A percentile compares a stretch with the other conserved stretches of the same genome.
Evolutionary conservation across 208 protist species (phyloP).

Genomic region (Crithidia bombi): DNA sequence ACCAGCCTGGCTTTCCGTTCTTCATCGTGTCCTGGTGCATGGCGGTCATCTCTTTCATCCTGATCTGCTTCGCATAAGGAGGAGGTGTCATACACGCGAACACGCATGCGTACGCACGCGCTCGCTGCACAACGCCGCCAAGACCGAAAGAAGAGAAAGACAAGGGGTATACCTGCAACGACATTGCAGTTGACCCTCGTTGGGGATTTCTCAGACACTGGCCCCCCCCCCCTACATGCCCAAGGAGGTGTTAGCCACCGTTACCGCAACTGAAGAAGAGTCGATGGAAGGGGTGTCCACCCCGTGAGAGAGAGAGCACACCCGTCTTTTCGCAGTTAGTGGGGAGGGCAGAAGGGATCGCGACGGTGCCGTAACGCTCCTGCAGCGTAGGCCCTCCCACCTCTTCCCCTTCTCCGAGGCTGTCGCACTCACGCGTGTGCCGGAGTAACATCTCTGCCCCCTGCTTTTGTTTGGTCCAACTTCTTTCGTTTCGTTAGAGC

Average conservation of each 20-base stretch:
- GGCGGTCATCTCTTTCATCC: constrained; percentile 36
- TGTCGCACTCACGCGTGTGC: not conserved
- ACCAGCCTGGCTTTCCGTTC: constrained; percentile 37
- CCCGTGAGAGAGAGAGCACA: no score
- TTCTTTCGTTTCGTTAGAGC: not conserved
- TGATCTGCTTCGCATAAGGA: constrained; percentile 32
- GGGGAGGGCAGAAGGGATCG: no score
- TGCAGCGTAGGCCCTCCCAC: no score
- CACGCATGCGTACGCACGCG: not conserved
- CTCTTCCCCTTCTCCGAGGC: not conserved
- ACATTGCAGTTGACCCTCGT: no score
- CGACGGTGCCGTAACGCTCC: no score
- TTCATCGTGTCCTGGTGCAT: constrained; percentile 35
- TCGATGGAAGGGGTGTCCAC: no score
- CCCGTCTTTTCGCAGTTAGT: no score
- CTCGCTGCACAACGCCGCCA: not conserved
- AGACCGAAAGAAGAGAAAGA: not conserved
- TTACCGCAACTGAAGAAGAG: no score
- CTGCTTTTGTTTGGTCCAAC: not conserved
- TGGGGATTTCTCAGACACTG: no score
- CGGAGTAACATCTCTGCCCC: no score
- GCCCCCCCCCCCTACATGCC: no score
- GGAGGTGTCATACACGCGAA: not conserved
- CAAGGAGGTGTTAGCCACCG: no score
- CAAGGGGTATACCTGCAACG: not conserved